Conservation (phyloP, 768 basidiomycete genomes). For the Phanerochaete sordida region DNA sequence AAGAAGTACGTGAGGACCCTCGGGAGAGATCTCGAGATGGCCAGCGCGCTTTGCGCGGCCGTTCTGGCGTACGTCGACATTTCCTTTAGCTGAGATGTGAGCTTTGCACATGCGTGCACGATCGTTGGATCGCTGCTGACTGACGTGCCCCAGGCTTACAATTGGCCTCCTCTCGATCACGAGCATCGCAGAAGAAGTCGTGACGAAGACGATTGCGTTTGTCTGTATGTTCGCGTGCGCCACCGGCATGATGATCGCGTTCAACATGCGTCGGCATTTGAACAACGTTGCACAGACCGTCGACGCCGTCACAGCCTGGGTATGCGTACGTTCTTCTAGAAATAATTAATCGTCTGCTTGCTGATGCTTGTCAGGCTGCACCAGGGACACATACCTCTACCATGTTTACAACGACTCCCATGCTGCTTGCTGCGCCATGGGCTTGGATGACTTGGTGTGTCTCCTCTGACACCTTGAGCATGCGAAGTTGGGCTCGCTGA, state of each 20-base stretch:
- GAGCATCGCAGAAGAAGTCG: conserved; percentile 1
- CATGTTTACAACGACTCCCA: not conserved
- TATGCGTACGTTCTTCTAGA: not conserved
- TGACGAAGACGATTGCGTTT: not conserved
- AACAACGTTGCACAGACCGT: not conserved
- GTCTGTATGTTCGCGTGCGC: not conserved
- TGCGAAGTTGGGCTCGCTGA: not conserved
- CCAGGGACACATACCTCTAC: not conserved
- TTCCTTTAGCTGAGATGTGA: not conserved
- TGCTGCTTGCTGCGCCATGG: not conserved
- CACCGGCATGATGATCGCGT: not conserved
- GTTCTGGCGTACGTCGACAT: not conserved
- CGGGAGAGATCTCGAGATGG: not conserved
- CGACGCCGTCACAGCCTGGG: not conserved
- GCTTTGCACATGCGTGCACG: not conserved
- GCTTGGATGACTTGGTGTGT: not conserved
- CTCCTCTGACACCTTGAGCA: not conserved
- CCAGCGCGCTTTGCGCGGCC: not conserved
- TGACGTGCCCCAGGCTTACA: not conserved
- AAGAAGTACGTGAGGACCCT: not conserved
- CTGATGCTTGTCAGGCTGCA: not conserved
- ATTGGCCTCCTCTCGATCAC: not conserved
- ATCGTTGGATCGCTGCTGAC: not conserved
- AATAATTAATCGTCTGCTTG: not conserved
- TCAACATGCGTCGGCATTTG: not conserved